A percentile compares a stretch with the other conserved stretches of the same genome.
phyloP scores from a whole-genome alignment of 768 basidiomycete species.

The Lactarius akahatsu region DNA sequence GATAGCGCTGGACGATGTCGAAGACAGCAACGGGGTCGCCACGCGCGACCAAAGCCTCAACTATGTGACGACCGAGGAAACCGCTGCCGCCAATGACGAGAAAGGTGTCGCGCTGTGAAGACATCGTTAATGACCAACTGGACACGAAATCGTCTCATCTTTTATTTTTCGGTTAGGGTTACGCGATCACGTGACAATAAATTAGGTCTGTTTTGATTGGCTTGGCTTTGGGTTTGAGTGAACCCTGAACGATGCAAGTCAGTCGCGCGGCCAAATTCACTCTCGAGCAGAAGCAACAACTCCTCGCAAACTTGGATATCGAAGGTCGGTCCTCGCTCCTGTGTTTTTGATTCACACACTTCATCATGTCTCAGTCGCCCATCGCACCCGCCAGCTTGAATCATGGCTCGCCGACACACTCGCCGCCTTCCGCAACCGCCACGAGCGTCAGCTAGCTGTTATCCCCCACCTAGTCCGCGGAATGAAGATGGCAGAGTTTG shows the following conservation, averaged over 20 bases:
- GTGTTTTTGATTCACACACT: neutral
- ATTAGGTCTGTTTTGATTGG: neutral
- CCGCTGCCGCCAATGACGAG: slow-evolving; percentile 94
- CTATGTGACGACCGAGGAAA: slow-evolving; percentile 88
- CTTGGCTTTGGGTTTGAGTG: neutral
- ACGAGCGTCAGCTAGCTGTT: slow-evolving; percentile 69
- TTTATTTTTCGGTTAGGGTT: neutral
- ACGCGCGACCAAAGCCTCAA: slow-evolving; percentile 76
- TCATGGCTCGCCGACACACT: slow-evolving; percentile 72
- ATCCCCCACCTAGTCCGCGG: slow-evolving; percentile 73
- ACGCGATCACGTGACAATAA: slow-evolving; percentile 20
- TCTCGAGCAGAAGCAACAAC: slow-evolving; percentile 70
- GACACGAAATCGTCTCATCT: neutral
- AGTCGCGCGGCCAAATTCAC: slow-evolving; percentile 42
- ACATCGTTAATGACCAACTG: slow-evolving; percentile 6
- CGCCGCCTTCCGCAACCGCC: slow-evolving; percentile 71
- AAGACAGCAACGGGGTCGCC: slow-evolving; percentile 82
- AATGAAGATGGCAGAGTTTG: slow-evolving; percentile 76
- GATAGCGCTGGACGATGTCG: slow-evolving; percentile 89
- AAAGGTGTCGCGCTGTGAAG: slow-evolving; percentile 57
- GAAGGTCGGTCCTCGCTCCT: slow-evolving; percentile 52
- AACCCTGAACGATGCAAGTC: neutral
- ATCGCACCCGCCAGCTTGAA: slow-evolving; percentile 71
- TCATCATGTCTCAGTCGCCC: slow-evolving; percentile 51
- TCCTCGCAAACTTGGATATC: slow-evolving; percentile 74